Base-by-base conservation (phyloP, 2,329 filamentous ascomycete genomes). In the Polychaeton citri region DNA sequence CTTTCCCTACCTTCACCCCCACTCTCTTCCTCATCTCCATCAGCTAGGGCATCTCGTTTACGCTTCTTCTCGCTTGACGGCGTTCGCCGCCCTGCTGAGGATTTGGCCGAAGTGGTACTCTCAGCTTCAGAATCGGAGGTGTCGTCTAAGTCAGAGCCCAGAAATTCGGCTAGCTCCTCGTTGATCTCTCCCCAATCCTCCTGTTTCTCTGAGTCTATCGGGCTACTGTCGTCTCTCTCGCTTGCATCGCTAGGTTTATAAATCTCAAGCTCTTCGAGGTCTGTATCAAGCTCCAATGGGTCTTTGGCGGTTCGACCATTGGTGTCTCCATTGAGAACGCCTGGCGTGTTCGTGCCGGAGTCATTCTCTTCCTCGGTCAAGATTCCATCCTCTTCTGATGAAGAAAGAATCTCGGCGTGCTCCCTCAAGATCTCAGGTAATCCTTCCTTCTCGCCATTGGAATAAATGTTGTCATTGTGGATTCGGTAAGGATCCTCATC, bases 401-500 rank as follows among this genome's bases (percentile, higher is more conserved):
- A 54, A 34, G 68, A 65, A 20, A 64, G 55, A 33, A 50, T 26
- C 7, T 43, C 41, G 8, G 41, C 51, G 21, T 52, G 53, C 31
- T 42, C 41, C 21, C 49, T 47, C 35, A 54, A 51, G 30, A 46
- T 48, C n/a, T 50, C 50, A 1, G 52, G 52, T 20, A 55, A 37
- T 12, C 43, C 43, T 8, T 38, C 41, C 15, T 28, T 28, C 24
- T 28, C 24, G 6, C 40, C 44, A 36, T 51, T 54, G 35, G 54
- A 50, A 34, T 85, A 80, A 13, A 77, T 72, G 1, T 80, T 75
- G 35, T 85, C 77, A 2, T 86, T 69, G n/a, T 79, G 69, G 32
- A 93, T 70, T n/a, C 81, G 64, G 51, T 88, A 94, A 0, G 80
- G 78, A 2, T 68, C 68, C 55, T 95, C 87, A 38, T 90, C 77